Conservation (phyloP, 495 filamentous ascomycete genomes). For the Penicillium arizonense region DNA sequence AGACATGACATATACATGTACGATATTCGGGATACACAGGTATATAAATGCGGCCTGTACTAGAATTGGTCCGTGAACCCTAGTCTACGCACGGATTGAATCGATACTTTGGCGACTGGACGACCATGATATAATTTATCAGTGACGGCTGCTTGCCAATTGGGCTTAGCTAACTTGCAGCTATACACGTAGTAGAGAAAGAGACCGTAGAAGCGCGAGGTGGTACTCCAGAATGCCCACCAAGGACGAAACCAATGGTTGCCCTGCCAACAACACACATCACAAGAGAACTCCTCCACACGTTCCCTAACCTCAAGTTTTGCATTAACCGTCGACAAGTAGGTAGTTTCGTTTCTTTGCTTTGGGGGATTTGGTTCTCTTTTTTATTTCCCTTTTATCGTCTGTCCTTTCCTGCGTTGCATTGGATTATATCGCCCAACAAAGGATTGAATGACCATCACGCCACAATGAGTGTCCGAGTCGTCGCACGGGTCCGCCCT, state of each 20-base stretch:
- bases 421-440: constrained; percentile 1
- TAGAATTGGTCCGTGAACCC: too few relatives aligned
- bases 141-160: too few relatives aligned
- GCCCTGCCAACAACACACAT: constrained; percentile 34
- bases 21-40: too few relatives aligned
- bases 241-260: constrained; percentile 23
- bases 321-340: constrained; percentile 22
- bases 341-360: constrained; percentile 16
- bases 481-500: constrained; percentile 86
- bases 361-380: constrained; percentile 15
- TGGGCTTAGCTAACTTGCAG: background rate
- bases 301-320: constrained; percentile 12
- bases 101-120: too few relatives aligned
- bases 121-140: too few relatives aligned
- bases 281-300: constrained; percentile 18
- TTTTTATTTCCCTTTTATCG: constrained; percentile 6
- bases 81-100: too few relatives aligned
- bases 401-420: constrained; percentile 7
- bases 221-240: background rate
- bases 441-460: constrained; percentile 16
- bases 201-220: background rate
- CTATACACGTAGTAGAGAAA: too few relatives aligned
- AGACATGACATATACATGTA: too few relatives aligned
- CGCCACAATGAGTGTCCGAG: constrained; percentile 62
- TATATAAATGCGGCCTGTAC: too few relatives aligned